phyloP scores from a whole-genome alignment of 306 rosid genomes.

The Spatholobus suberectus region DNA sequence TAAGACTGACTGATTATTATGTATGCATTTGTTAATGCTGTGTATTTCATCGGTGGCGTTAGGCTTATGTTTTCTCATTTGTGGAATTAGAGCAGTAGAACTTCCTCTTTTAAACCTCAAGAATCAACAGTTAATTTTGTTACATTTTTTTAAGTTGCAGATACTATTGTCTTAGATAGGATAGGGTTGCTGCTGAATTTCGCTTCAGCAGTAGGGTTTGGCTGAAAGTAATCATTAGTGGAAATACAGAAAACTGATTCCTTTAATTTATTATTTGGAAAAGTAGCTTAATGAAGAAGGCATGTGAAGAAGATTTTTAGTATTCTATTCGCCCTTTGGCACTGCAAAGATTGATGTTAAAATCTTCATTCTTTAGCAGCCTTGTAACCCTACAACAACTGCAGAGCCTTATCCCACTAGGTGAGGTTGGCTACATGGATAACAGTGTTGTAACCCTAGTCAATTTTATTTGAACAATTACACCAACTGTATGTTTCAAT shows the following conservation, averaged over 20 bases:
- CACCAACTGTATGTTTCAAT: not conserved
- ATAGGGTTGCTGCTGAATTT: conserved; percentile 2
- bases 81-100: not conserved
- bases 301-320: not conserved
- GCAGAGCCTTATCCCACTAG: no score
- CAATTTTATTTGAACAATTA: not conserved
- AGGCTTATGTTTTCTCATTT: no score
- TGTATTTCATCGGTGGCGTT: not conserved
- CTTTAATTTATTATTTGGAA: no score
- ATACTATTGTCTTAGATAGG: not conserved
- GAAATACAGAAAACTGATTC: no score
- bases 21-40: not conserved
- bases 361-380: not conserved
- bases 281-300: no score
- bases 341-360: not conserved
- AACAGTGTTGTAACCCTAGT: no score
- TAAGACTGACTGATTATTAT: not conserved
- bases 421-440: no score
- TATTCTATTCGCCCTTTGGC: not conserved
- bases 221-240: not conserved
- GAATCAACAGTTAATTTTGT: not conserved
- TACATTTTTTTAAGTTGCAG: not conserved
- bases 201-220: not conserved
- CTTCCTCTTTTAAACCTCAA: not conserved
- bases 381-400: no score